These are phyloP conservation scores for Paraphoma sp. DNA, from an alignment of 2,329 filamentous ascomycete genomes.

Conservation along the genomic window DNA sequence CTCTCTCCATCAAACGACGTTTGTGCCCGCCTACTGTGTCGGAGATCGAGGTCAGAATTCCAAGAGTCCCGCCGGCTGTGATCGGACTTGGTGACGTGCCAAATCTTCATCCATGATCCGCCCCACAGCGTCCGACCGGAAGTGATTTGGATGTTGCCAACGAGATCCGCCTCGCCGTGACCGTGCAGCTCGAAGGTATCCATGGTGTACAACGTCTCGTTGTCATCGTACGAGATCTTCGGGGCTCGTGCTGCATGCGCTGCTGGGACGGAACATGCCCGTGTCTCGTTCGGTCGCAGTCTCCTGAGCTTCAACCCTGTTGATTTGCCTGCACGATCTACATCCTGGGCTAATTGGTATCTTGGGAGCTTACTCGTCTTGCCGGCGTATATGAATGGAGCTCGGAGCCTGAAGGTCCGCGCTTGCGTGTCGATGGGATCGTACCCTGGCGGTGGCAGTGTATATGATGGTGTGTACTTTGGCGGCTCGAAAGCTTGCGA, in stretches of 20 bases:
- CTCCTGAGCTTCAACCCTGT: slow-evolving; percentile 24
- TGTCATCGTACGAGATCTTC: slow-evolving; percentile 23
- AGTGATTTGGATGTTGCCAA: slow-evolving; percentile 24
- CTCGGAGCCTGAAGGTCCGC: slow-evolving; percentile 19
- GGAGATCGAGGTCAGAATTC: slow-evolving; percentile 22
- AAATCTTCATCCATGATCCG: slow-evolving; percentile 25
- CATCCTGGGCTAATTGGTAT: slow-evolving; percentile 30
- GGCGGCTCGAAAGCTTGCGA: background rate
- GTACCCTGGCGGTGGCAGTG: slow-evolving; percentile 16
- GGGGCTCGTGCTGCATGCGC: slow-evolving; percentile 1
- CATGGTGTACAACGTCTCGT: slow-evolving; percentile 29
- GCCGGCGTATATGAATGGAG: slow-evolving; percentile 26
- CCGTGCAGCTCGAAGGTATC: slow-evolving; percentile 27
- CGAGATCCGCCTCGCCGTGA: slow-evolving; percentile 13
- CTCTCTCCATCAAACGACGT: slow-evolving; percentile 26
- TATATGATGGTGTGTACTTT: background rate
- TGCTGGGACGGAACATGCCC: slow-evolving; percentile 14
- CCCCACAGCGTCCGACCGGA: slow-evolving; percentile 19
- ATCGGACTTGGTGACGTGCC: slow-evolving; percentile 22
- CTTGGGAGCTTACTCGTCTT: slow-evolving; percentile 21
- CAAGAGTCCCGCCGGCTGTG: slow-evolving; percentile 13
- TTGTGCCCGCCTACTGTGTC: slow-evolving; percentile 26
- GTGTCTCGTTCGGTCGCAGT: slow-evolving; percentile 22
- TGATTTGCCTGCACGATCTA: slow-evolving; percentile 12
- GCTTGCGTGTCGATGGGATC: slow-evolving; percentile 18